phyloP scores from a whole-genome alignment of 768 basidiomycete species.

The Mycena metata region DNA sequence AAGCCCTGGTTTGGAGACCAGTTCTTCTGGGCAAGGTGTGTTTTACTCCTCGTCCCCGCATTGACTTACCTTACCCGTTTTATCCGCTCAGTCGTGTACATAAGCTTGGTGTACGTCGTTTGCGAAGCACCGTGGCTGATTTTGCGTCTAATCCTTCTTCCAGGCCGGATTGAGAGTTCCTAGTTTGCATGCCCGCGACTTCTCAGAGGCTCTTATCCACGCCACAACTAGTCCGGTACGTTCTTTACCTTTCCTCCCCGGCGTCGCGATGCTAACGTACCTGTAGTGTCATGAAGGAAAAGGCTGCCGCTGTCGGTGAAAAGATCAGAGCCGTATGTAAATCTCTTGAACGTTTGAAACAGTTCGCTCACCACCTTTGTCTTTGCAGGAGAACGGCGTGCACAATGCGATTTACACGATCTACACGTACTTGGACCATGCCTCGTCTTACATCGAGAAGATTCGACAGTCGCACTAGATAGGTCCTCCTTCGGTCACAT shows the following conservation, averaged over 20 bases:
- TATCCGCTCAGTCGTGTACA: conserved; percentile 53
- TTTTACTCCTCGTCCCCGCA: background rate
- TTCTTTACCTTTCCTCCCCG: background rate
- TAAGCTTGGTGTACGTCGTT: conserved; percentile 64
- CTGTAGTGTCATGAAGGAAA: conserved; percentile 70
- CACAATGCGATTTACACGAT: conserved; percentile 68
- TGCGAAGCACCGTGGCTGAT: conserved; percentile 6
- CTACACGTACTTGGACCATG: conserved; percentile 61
- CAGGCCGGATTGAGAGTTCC: conserved; percentile 66
- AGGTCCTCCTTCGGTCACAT: background rate
- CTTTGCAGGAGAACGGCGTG: conserved; percentile 68
- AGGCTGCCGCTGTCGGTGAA: conserved; percentile 60
- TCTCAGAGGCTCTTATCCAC: conserved; percentile 67
- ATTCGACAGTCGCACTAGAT: conserved; percentile 41
- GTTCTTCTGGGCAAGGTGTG: conserved; percentile 67
- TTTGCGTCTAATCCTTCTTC: background rate
- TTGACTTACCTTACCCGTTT: background rate
- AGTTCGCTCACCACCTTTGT: background rate
- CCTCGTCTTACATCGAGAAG: conserved; percentile 30
- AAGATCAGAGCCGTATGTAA: conserved; percentile 49
- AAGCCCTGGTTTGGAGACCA: conserved; percentile 82
- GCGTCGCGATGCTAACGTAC: background rate
- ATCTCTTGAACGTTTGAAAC: background rate
- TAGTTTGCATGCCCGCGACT: conserved; percentile 60
- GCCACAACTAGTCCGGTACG: conserved; percentile 68